phyloP scores from a whole-genome alignment of 2,329 filamentous ascomycete genomes.

The Podosphaera leucotricha region DNA sequence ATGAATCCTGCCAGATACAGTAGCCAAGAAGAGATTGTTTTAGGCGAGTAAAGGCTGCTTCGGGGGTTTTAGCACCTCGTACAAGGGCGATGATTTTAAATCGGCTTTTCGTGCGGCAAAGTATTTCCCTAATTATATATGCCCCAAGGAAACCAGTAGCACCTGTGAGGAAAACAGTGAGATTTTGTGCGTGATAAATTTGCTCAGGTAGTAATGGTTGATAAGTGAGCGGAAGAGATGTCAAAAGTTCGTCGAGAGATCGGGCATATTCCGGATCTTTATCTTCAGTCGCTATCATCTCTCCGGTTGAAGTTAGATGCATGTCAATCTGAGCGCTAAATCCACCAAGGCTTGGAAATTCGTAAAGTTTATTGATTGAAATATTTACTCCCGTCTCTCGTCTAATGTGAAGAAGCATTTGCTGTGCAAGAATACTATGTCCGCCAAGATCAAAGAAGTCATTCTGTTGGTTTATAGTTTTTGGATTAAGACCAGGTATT shows the following conservation, averaged over 20 bases:
- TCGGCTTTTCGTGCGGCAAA: conserved; percentile 31
- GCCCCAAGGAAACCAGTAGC: conserved; percentile 77
- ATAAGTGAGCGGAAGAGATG: conserved; percentile 18
- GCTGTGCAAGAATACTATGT: conserved; percentile 59
- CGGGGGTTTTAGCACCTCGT: conserved; percentile 34
- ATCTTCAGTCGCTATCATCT: conserved; percentile 17
- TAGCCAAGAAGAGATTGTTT: conserved; percentile 48
- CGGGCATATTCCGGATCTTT: conserved; percentile 24
- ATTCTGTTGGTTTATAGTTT: conserved; percentile 38
- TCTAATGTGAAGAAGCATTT: conserved; percentile 49
- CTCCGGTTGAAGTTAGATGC: conserved; percentile 11
- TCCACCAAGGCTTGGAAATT: conserved; percentile 32
- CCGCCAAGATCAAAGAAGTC: conserved; percentile 62
- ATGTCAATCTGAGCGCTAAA: conserved; percentile 29
- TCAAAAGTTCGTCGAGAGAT: conserved; percentile 19
- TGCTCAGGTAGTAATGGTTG: conserved; percentile 14
- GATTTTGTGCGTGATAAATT: conserved; percentile 14
- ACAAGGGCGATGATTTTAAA: conserved; percentile 53
- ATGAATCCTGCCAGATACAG: conserved; percentile 51
- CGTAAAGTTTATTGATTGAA: conserved; percentile 47
- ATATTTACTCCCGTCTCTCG: conserved; percentile 40
- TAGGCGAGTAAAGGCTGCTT: conserved; percentile 39
- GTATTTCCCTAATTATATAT: conserved; percentile 53
- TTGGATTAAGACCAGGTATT: conserved; percentile 40
- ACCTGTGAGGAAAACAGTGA: conserved; percentile 61